Conservation (phyloP, 371 early-diverging fungal species). For the Syncephalastrum racemosum region DNA sequence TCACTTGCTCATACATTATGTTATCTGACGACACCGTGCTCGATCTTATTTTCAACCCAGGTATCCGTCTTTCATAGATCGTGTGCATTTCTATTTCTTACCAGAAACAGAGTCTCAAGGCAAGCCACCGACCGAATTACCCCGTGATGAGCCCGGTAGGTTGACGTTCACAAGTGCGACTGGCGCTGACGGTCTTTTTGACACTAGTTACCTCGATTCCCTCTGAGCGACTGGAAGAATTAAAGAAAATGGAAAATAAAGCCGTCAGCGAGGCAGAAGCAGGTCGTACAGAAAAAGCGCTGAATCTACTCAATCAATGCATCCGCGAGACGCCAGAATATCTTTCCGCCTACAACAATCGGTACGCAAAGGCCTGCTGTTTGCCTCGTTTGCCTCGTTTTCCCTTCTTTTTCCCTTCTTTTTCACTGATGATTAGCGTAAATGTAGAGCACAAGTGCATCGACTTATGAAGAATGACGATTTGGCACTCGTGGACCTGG, state of each 20-base stretch:
- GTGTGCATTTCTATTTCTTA: not conserved
- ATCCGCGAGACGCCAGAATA: constrained; percentile 64
- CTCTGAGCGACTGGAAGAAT: constrained; percentile 21
- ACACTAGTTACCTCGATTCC: not conserved
- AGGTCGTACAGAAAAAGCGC: constrained; percentile 46
- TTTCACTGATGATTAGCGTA: not conserved
- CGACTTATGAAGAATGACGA: constrained; percentile 60
- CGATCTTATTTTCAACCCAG: constrained; percentile 50
- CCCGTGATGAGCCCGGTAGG: not conserved
- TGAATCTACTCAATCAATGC: constrained; percentile 43
- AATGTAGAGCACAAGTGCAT: constrained; percentile 72
- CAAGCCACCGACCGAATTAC: constrained; percentile 5
- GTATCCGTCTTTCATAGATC: constrained; percentile 8
- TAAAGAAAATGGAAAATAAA: constrained; percentile 50
- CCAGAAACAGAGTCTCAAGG: constrained; percentile 33
- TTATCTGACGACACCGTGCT: constrained; percentile 45
- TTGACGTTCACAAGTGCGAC: not conserved
- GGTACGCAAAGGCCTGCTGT: constrained; percentile 57
- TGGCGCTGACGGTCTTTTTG: not conserved
- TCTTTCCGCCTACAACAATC: constrained; percentile 85
- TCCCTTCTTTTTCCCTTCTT: no score
- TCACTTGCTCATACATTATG: constrained; percentile 4
- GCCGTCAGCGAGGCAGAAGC: constrained; percentile 51
- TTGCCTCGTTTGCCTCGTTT: no score
- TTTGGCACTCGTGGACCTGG: constrained; percentile 67